Base-by-base conservation (phyloP, 495 filamentous ascomycete genomes). In the Neurospora pannonica region DNA sequence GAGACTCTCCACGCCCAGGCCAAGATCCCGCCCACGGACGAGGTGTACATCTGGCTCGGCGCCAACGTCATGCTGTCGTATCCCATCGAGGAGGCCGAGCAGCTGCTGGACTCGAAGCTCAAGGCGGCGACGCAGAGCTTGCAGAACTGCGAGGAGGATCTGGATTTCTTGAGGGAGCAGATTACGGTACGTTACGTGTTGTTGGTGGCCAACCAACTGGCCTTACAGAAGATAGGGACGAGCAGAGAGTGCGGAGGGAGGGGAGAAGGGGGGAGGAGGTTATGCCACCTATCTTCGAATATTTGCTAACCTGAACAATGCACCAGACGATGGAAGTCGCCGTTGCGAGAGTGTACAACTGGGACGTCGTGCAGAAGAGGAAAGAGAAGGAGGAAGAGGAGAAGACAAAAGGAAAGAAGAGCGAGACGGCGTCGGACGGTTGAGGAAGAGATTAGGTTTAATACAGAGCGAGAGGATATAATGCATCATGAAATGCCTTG, bases 41-140 rank as follows among this genome's bases (percentile, higher is more conserved):
- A 99, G 82, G 96, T 99, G 4, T 98, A 97, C 82, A 85, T 99
- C 70, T 99, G 96, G 96, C 87, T 99, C 36, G 96, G 96, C 24
- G 96, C 96, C 73, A 99, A 99, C 81, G 95, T 99, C 37, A 99
- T 99, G 96, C 86, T 99, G 73, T 88, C 95, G 67, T 99, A 99
- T 81, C 93, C 95, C 3, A 89, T 98, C 71, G 88, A 88, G 17
- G 96, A 99, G 84, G 96, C 96, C 1, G 88, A 93, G 84, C 83
- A 84, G 42, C 89, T 99, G 77, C 87, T 99, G 42, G 82, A 88
- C 74, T 89, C 91, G 10, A 98, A 97, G 81, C 84, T 97, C 24
- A 78, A 84, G n/a, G 90, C 92, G 0, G 96, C 96, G 34, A 91
- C 93, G 81, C 83, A 86, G 79, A 97, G 89, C 78, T 79, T 97